phyloP scores from a whole-genome alignment of 2,329 filamentous ascomycete genomes.

The Aphanoascus verrucosus region DNA sequence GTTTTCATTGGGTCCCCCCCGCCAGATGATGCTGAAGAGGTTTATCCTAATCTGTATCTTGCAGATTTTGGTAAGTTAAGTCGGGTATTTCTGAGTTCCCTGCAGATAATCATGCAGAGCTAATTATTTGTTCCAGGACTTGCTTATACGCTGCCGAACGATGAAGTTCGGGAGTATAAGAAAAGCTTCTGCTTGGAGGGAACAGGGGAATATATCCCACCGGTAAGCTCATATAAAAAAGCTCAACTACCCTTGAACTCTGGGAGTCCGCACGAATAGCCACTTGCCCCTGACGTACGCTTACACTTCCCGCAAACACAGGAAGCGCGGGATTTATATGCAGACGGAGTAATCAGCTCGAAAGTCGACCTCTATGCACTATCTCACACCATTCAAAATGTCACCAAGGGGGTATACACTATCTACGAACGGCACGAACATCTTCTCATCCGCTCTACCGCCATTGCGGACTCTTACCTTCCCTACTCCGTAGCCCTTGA shows the following conservation, averaged over 20 bases:
- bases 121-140: not conserved
- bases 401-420: not conserved
- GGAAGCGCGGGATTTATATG: conserved; percentile 3
- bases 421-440: conserved; percentile 6
- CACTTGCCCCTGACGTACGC: not conserved
- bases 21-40: conserved; percentile 5
- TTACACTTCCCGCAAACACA: not conserved
- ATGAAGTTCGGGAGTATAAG: conserved; percentile 12
- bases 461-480: conserved; percentile 4
- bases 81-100: not conserved
- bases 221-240: not conserved
- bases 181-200: conserved; percentile 5
- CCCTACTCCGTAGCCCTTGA: conserved; percentile 9
- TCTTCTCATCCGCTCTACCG: not conserved
- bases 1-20: conserved; percentile 8
- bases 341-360: not conserved
- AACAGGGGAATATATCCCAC: conserved; percentile 5
- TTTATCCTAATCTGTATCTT: conserved; percentile 10
- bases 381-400: conserved; percentile 3
- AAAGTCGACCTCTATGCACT: conserved; percentile 12
- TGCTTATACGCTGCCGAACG: conserved; percentile 12
- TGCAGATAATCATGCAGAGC: not conserved
- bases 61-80: conserved; percentile 10
- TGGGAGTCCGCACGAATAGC: too few species aligned
- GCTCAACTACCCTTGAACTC: not conserved